These are phyloP conservation scores for Penicillium capsulatum DNA, from an alignment of 2,329 filamentous ascomycete genomes.

Conservation along the genomic window DNA sequence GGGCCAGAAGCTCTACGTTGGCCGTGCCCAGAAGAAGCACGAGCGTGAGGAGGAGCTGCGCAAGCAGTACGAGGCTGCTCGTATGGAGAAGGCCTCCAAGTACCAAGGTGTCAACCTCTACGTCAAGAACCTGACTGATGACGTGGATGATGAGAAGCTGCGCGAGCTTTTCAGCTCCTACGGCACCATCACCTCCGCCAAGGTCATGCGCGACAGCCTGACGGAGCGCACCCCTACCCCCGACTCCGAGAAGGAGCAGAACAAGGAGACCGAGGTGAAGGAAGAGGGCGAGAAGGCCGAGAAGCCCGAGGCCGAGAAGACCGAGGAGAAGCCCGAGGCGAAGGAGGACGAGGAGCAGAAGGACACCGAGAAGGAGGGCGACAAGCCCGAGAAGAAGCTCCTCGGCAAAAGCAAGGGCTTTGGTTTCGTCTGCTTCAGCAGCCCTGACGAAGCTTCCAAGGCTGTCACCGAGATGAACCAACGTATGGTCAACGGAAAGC, in stretches of 20 bases:
- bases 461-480: conserved; percentile 99
- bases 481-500: conserved; percentile 96
- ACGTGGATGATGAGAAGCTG: conserved; percentile 96
- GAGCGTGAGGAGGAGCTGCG: conserved; percentile 99
- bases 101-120: conserved; percentile 99
- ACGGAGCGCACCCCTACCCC: conserved; percentile 43
- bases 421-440: conserved; percentile 99
- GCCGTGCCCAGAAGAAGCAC: conserved; percentile 99
- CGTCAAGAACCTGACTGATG: conserved; percentile 98
- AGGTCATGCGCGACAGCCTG: conserved; percentile 90
- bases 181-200: conserved; percentile 94
- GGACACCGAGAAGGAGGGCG: conserved; percentile 52
- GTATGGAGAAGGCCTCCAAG: conserved; percentile 97
- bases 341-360: conserved; percentile 53
- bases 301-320: conserved; percentile 40
- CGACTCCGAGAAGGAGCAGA: conserved; percentile 50
- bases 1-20: conserved; percentile 94
- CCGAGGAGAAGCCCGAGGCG: conserved; percentile 49
- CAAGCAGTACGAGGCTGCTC: conserved; percentile 96
- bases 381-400: conserved; percentile 58
- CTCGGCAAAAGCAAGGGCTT: conserved; percentile 99
- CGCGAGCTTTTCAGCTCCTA: conserved; percentile 88
- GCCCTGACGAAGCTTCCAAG: conserved; percentile 98
- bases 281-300: conserved; percentile 49
- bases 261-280: conserved; percentile 49